These are phyloP conservation scores for Cokeromyces recurvatus DNA, from an alignment of 371 early-diverging fungal genomes.

Conservation along the genomic window DNA sequence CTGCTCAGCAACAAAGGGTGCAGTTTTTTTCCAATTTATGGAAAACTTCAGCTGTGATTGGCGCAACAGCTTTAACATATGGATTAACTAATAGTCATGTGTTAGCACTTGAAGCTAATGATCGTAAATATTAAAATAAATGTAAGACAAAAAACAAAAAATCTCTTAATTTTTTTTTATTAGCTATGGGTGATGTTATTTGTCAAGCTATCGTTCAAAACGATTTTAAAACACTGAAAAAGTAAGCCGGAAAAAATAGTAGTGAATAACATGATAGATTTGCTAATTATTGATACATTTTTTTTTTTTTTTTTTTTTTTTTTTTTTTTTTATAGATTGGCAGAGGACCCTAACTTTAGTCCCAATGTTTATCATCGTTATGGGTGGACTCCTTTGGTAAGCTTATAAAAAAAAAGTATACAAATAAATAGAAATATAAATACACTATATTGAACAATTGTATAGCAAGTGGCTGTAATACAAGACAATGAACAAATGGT, in stretches of 20 bases:
- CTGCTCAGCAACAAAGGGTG: not conserved
- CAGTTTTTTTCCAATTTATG: not conserved
- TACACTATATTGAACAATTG: too few relatives aligned
- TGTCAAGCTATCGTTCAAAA: slow-evolving; percentile 44
- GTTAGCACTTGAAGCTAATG: slow-evolving; percentile 18
- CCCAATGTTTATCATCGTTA: slow-evolving; percentile 42
- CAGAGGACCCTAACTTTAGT: slow-evolving; percentile 42
- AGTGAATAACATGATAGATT: too few relatives aligned
- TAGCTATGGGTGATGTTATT: slow-evolving; percentile 34
- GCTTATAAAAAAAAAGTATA: not conserved
- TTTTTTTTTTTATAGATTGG: too few relatives aligned
- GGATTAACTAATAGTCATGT: not conserved
- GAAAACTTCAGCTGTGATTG: not conserved
- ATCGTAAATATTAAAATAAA: slow-evolving; percentile 3
- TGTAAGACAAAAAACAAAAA: not conserved
- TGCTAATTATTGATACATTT: not conserved
- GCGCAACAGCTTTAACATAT: not conserved
- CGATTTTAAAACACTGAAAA: slow-evolving; percentile 32
- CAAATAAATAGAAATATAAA: too few relatives aligned
- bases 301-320: not conserved
- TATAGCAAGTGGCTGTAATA: slow-evolving; percentile 50
- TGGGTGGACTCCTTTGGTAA: slow-evolving; percentile 51
- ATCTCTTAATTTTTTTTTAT: not conserved
- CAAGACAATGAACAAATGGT: slow-evolving; percentile 46
- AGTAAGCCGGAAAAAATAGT: slow-evolving; percentile 16